Conservation (phyloP, 2,329 filamentous ascomycete species). For the Hymenoscyphus fraxineus region DNA sequence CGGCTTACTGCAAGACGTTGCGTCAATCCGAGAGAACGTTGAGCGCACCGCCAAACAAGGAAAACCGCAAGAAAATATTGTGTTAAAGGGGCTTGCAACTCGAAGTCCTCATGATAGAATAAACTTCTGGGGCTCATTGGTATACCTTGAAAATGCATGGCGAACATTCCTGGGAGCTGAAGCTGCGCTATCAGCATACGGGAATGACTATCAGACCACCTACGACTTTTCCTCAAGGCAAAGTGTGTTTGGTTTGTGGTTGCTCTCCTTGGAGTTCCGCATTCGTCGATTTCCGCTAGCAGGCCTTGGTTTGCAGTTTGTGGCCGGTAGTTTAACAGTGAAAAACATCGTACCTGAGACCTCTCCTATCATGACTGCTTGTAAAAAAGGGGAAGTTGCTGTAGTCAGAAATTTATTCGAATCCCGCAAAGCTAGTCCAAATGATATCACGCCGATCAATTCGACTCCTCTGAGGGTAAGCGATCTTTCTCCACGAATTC, state of each 20-base stretch:
- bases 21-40: not conserved
- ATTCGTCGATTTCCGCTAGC: not conserved
- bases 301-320: not conserved
- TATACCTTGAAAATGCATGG: not conserved
- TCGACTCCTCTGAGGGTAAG: slow-evolving; percentile 12
- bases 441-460: slow-evolving; percentile 13
- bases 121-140: not conserved
- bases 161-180: not conserved
- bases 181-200: slow-evolving; percentile 3
- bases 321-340: not conserved
- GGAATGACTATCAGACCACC: slow-evolving; percentile 9
- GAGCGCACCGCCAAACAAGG: not conserved
- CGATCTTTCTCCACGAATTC: not conserved
- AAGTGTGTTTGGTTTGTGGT: slow-evolving; percentile 2
- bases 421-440: slow-evolving; percentile 9
- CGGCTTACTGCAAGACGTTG: not conserved
- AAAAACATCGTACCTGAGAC: slow-evolving; percentile 10
- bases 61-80: not conserved
- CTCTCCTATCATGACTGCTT: slow-evolving; percentile 13
- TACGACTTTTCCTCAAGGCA: slow-evolving; percentile 1
- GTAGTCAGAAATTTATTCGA: slow-evolving; percentile 9
- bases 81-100: not conserved
- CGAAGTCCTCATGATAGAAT: slow-evolving; percentile 1
- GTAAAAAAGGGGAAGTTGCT: slow-evolving; percentile 6
- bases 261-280: not conserved